A percentile compares a stretch with the other conserved stretches of the same genome.
Evolutionary conservation across 768 basidiomycete genomes (phyloP).

Genomic region (Symmetrospora coprosmae): DNA sequence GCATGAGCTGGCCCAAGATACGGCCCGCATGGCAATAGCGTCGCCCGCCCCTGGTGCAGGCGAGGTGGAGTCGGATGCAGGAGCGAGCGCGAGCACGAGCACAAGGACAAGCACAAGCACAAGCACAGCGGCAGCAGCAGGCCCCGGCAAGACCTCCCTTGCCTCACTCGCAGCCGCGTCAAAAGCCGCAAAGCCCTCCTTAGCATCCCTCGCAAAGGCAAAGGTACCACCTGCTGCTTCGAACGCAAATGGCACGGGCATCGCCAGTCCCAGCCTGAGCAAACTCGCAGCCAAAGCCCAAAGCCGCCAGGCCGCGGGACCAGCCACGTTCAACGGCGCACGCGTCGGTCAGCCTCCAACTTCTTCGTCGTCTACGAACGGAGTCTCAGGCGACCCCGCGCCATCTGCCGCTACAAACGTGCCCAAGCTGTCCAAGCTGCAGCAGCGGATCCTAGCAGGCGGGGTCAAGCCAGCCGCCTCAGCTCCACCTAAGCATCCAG

Average conservation of each 20-base stretch:
- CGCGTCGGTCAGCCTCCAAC: no score
- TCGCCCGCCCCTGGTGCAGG: background rate
- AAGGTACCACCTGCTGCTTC: background rate
- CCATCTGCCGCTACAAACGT: background rate
- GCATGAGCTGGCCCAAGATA: no score
- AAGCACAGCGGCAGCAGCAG: background rate
- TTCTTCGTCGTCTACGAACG: no score
- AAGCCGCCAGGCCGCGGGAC: constrained; percentile 30
- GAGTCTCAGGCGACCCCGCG: no score
- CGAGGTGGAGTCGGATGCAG: background rate
- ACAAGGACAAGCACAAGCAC: no score
- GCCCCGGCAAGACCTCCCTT: constrained; percentile 21
- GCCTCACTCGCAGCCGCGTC: constrained; percentile 23
- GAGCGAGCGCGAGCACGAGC: no score
- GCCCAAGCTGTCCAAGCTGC: constrained; percentile 31
- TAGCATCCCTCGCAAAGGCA: no score
- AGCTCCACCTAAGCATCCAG: background rate
- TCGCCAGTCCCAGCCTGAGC: background rate
- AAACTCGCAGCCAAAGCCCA: constrained; percentile 37
- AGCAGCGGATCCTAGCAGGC: constrained; percentile 20
- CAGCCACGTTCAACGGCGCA: background rate
- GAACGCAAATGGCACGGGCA: background rate
- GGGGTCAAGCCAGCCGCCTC: background rate
- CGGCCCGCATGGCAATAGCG: no score
- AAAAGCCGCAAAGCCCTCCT: constrained; percentile 5